Evolutionary conservation across 1,284 basidiomycete species (phyloP).

Genomic region (Gymnopus androsaceus): DNA sequence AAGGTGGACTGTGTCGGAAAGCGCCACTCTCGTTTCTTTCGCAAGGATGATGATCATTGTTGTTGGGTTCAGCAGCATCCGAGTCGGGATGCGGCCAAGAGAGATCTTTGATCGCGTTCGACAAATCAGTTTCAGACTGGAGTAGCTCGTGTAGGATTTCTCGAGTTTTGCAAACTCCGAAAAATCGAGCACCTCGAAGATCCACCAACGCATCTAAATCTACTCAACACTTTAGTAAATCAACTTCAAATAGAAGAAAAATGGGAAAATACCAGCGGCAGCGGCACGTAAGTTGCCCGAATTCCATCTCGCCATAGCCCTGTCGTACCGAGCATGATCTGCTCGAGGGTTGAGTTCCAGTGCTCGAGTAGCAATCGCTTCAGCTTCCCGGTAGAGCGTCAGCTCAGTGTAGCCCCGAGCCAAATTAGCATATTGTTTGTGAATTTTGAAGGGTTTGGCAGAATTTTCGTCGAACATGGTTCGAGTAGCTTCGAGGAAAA

Average conservation of each 20-base stretch:
- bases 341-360: not conserved
- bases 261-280: not conserved
- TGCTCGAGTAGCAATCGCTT: not conserved
- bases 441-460: not conserved
- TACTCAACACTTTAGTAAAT: not conserved
- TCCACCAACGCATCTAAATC: not conserved
- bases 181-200: not conserved
- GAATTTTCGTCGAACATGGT: too few species aligned
- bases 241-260: too few species aligned
- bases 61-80: not conserved
- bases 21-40: not conserved
- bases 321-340: not conserved
- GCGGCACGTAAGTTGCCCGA: not conserved
- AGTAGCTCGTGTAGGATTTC: not conserved
- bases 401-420: not conserved
- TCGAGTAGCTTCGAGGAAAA: too few species aligned
- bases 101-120: not conserved
- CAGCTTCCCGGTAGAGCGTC: conserved; percentile 1
- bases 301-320: not conserved
- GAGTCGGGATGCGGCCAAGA: not conserved
- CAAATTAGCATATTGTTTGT: not conserved
- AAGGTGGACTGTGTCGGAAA: not conserved
- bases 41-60: not conserved
- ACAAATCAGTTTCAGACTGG: not conserved
- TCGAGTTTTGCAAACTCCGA: not conserved